Base-by-base conservation (phyloP, 257 asterid species). In the Solanum sejunctum region DNA sequence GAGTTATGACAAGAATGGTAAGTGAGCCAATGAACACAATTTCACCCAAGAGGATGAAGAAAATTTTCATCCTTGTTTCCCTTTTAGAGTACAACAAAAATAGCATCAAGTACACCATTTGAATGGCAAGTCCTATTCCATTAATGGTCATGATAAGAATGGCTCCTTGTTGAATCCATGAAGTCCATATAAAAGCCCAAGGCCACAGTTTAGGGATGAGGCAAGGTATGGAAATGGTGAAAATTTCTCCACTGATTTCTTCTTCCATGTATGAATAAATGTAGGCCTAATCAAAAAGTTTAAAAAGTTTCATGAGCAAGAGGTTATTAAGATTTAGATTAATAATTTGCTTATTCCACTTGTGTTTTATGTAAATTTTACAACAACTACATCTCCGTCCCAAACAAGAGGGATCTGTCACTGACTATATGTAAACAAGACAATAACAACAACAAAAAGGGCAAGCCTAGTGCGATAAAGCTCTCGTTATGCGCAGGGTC, bases 101-200 rank as follows among this genome's bases (percentile, higher is more conserved):
- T 0, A 93, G 55, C 10, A 85, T 49, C 77, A 95, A 43, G 69
- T 89, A 94, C 4, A 91, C 86, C 0, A 91, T 75, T 88, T 93
- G 97, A 8, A 95, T 93, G 8, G 71, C 88, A 10, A 95, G 80
- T 0, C 95, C 98, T 0, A 94, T 43, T 1, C 98, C 94, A 39
- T 94, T 94, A 5, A 93, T 89, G 64, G 98, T 95, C 47, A 95
- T 67, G 1, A 95, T 96, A 1, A 93, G 91, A 15, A 85, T 87
- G 91, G 94, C 91, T 45, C 80, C 18, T 63, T 93, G 28, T 0
- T 94, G 96, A 67, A 94, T 98, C 70, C 90, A 12, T 0, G 98
- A 85, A 94, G 90, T 2, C 98, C 98, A 57, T 95, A 93, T 70
- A 94, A 88, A 60, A 92, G 86, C 98, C 98, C 93, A 0, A 95